Conservation (phyloP, 306 rosid genomes). For the Casuarina cunninghamiana region DNA sequence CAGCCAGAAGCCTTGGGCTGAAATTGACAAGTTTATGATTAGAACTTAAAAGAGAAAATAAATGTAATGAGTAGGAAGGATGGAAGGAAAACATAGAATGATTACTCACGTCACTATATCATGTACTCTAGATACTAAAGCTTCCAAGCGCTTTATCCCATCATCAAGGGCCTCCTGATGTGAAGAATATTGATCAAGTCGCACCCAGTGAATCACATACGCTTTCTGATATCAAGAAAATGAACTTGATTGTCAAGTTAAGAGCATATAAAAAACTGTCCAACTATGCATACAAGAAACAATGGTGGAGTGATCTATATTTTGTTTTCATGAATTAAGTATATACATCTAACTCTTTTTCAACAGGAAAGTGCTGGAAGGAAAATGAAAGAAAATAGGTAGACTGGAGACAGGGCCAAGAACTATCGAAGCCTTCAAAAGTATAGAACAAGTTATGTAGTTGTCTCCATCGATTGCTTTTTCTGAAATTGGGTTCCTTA, state of each 20-base stretch:
- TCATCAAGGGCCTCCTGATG: conserved; percentile 69
- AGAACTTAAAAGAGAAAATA: conserved; percentile 4
- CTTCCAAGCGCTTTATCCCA: conserved; percentile 58
- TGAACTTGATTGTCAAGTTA: neutral
- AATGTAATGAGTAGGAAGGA: neutral
- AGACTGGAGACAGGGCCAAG: neutral
- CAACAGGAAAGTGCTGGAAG: neutral
- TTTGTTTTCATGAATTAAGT: neutral
- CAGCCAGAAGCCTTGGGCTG: conserved; percentile 96
- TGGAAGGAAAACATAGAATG: conserved; percentile 14
- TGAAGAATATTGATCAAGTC: conserved; percentile 70
- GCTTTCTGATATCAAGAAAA: conserved; percentile 63
- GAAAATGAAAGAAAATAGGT: neutral
- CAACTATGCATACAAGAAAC: neutral
- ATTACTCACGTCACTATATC: conserved; percentile 74
- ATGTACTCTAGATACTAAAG: conserved; percentile 73
- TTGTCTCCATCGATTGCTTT: neutral
- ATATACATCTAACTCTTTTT: neutral
- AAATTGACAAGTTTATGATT: conserved; percentile 37
- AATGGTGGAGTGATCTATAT: neutral
- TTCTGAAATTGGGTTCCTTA: neutral
- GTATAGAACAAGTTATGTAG: neutral
- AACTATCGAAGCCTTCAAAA: neutral
- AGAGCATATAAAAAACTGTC: neutral
- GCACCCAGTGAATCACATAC: conserved; percentile 87